Evolutionary conservation across 495 filamentous ascomycete species (phyloP).

Genomic region (Neurospora sublineolata): DNA sequence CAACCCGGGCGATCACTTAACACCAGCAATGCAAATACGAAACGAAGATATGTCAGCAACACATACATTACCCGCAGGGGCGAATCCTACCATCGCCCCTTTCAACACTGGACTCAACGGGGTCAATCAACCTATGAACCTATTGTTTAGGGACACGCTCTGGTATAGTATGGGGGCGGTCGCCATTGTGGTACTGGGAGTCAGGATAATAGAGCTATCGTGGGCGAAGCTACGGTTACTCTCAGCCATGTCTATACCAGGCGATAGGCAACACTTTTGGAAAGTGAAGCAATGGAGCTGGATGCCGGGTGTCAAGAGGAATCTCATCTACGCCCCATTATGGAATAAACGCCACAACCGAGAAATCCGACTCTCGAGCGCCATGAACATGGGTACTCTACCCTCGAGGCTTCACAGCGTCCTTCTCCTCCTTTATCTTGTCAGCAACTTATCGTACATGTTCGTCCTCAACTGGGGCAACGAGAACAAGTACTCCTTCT

Average conservation of each 20-base stretch:
- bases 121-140: slow-evolving; percentile 38
- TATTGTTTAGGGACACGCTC: slow-evolving; percentile 33
- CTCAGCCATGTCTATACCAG: slow-evolving; percentile 34
- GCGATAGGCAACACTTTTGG: slow-evolving; percentile 38
- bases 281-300: slow-evolving; percentile 33
- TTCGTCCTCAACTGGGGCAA: slow-evolving; percentile 47
- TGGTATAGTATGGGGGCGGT: slow-evolving; percentile 41
- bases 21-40: slow-evolving; percentile 8
- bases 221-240: slow-evolving; percentile 37
- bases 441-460: slow-evolving; percentile 55
- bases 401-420: slow-evolving; percentile 74
- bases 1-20: not conserved
- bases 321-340: slow-evolving; percentile 76
- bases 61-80: not conserved
- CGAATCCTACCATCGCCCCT: slow-evolving; percentile 30
- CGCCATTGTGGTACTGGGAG: slow-evolving; percentile 30
- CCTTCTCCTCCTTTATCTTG: slow-evolving; percentile 52
- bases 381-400: slow-evolving; percentile 72
- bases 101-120: slow-evolving; percentile 39
- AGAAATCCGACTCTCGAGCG: slow-evolving; percentile 67
- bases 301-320: slow-evolving; percentile 56
- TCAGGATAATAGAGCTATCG: slow-evolving; percentile 33
- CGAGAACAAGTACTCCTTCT: slow-evolving; percentile 39
- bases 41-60: slow-evolving; percentile 4
- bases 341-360: slow-evolving; percentile 74